A percentile compares a stretch with the other conserved stretches of the same genome.
These are phyloP conservation scores for Saccharomycopsis phalli DNA, from an alignment of 1,139 yeast species.

Conservation along the genomic window DNA sequence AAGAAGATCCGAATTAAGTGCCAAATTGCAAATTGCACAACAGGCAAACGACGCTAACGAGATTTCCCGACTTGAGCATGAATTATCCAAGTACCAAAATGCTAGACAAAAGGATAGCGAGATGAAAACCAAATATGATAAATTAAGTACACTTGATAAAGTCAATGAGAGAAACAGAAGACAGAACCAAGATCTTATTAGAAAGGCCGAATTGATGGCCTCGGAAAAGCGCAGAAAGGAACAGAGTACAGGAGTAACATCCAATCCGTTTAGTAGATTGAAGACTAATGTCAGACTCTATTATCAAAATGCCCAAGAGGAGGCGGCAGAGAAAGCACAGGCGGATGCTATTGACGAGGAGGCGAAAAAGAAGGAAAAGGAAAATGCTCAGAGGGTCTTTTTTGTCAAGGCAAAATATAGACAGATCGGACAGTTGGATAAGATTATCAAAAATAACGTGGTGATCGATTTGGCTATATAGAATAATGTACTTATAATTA, in stretches of 20 bases:
- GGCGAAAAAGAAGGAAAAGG: slow-evolving; percentile 29
- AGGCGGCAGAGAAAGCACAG: slow-evolving; percentile 38
- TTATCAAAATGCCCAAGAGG: slow-evolving; percentile 43
- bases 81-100: slow-evolving; percentile 36
- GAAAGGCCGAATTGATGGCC: slow-evolving; percentile 69
- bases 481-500: not conserved
- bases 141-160: slow-evolving; percentile 41
- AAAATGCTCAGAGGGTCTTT: slow-evolving; percentile 23
- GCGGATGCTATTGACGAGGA: slow-evolving; percentile 33
- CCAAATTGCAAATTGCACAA: slow-evolving; percentile 66
- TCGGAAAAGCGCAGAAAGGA: slow-evolving; percentile 48
- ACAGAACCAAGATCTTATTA: slow-evolving; percentile 65
- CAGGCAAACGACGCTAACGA: slow-evolving; percentile 51
- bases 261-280: slow-evolving; percentile 86
- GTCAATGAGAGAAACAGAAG: slow-evolving; percentile 78
- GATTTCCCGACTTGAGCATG: slow-evolving; percentile 44
- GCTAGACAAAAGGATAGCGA: slow-evolving; percentile 27
- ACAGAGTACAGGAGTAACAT: slow-evolving; percentile 37
- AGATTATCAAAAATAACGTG: slow-evolving; percentile 33
- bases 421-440: slow-evolving; percentile 38
- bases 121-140: slow-evolving; percentile 30
- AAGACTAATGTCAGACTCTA: slow-evolving; percentile 81
- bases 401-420: slow-evolving; percentile 30
- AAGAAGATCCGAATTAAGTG: slow-evolving; percentile 63
- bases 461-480: slow-evolving; percentile 37